Conservation (phyloP, 257 asterid genomes). For the Solanum arcanum region DNA sequence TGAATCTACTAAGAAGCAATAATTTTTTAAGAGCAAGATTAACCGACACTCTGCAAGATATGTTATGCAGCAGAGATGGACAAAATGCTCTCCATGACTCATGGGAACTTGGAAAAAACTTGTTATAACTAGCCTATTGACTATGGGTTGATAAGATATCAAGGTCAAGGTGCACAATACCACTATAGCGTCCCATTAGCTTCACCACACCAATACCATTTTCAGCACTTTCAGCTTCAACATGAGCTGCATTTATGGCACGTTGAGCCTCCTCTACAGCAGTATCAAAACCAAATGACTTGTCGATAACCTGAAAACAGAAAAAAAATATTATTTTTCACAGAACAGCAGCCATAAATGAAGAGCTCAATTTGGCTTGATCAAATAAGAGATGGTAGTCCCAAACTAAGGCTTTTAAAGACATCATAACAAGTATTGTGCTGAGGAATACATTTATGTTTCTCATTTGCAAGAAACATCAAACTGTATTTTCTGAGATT, state of each 20-base stretch:
- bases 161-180: slow-evolving; percentile 17
- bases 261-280: slow-evolving; percentile 88
- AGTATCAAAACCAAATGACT: slow-evolving; percentile 69
- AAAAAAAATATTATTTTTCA: not conserved
- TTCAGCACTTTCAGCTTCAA: slow-evolving; percentile 72
- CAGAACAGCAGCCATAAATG: not conserved
- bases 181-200: slow-evolving; percentile 69
- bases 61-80: not conserved
- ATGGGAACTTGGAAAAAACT: not conserved
- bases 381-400: not conserved
- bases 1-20: not conserved
- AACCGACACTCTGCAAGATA: not conserved
- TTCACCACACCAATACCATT: slow-evolving; percentile 70
- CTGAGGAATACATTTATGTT: not conserved
- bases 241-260: slow-evolving; percentile 74
- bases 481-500: not conserved
- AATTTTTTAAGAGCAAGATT: not conserved
- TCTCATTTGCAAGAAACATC: not conserved
- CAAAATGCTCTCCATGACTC: not conserved
- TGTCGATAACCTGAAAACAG: slow-evolving; percentile 55
- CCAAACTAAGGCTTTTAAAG: not conserved
- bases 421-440: not conserved
- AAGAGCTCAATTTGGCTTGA: not conserved
- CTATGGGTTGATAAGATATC: not conserved
- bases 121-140: not conserved